These are phyloP conservation scores for Xylaria digitata DNA, from an alignment of 2,329 filamentous ascomycete genomes.

Conservation along the genomic window DNA sequence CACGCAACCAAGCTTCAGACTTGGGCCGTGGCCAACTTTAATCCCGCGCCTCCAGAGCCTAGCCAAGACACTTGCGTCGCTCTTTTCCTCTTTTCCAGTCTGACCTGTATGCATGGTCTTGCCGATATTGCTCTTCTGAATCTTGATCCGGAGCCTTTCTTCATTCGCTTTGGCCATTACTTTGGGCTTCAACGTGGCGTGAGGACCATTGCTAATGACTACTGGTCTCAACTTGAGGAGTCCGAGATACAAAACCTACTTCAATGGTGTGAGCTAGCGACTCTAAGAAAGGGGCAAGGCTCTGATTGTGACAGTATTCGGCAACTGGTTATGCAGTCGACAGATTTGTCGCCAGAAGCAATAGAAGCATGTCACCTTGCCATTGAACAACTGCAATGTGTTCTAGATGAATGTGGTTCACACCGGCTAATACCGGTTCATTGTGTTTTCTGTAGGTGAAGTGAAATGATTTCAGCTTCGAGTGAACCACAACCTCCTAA, in stretches of 20 bases:
- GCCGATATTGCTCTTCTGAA: conserved; percentile 15
- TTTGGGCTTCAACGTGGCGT: conserved; percentile 33
- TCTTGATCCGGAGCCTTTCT: conserved; percentile 27
- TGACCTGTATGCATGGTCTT: conserved; percentile 29
- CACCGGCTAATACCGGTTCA: conserved; percentile 17
- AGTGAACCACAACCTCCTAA: background rate
- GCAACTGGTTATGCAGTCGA: conserved; percentile 22
- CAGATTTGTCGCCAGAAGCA: conserved; percentile 22
- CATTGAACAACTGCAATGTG: conserved; percentile 31
- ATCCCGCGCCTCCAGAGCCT: conserved; percentile 17
- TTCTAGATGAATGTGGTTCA: conserved; percentile 25
- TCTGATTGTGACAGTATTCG: conserved; percentile 23
- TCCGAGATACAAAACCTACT: conserved; percentile 28
- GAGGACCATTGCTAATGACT: conserved; percentile 18
- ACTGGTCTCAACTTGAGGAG: conserved; percentile 21
- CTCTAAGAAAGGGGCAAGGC: conserved; percentile 23
- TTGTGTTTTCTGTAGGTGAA: conserved; percentile 30
- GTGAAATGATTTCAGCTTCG: background rate
- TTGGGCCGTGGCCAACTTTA: conserved; percentile 34
- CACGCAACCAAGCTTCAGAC: conserved; percentile 34
- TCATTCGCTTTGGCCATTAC: conserved; percentile 34
- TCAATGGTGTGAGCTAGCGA: conserved; percentile 12
- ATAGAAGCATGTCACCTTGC: conserved; percentile 20
- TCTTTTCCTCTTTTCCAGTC: conserved; percentile 31
- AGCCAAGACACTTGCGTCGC: conserved; percentile 28